Evolutionary conservation across 1,284 basidiomycete species (phyloP), one percentile per base, ranked within the genome.

Genomic region (Trichosporon inkin): DNA sequence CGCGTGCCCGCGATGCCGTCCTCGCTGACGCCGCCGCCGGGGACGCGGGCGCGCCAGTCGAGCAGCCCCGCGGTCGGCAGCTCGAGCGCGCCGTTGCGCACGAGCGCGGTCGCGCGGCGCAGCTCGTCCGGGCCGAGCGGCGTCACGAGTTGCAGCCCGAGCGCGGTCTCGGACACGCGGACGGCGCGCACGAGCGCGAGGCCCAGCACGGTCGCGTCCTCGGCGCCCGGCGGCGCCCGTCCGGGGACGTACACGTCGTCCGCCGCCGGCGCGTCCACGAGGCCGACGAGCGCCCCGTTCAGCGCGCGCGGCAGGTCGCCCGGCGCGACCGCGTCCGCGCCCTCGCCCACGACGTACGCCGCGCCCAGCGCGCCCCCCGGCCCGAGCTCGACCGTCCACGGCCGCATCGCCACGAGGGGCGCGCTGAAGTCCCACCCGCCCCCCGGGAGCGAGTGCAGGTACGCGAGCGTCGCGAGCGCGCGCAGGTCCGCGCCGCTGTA

Each of bases 31-130:
- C 56, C 58, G 44, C 38, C 62, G 44, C 40, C 38, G 39, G 39
- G 61, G 55, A 28, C 67, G 67, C 28, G 58, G 69, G 57, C 44
- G 72, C 60, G 78, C 75, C 85, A 88, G 76, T 96, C 91, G 53
- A 97, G 78, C 85, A 92, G 86, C 0, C 88, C 92, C 84, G 87
- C 89, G 0, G 92, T 79, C 0, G 93, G 93, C 0, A 97, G 78
- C 71, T 95, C 91, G 66, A 96, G 28, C 68, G 90, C 89, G 5
- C 93, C 93, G 55, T 75, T 77, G 71, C 89, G 90, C 37, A 93
- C 84, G 1, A 95, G 73, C 14, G 84, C 80, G 81, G 81, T 28
- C 74, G 73, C 37, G 62, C 63, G 6, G 39, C 57, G 32, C 6
- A 92, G 79, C 1, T 81, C 37, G 0, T 68, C 49, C 0, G 81